These are phyloP conservation scores for Tubosaeta sp. DNA, from an alignment of 768 basidiomycete genomes.

Conservation along the genomic window DNA sequence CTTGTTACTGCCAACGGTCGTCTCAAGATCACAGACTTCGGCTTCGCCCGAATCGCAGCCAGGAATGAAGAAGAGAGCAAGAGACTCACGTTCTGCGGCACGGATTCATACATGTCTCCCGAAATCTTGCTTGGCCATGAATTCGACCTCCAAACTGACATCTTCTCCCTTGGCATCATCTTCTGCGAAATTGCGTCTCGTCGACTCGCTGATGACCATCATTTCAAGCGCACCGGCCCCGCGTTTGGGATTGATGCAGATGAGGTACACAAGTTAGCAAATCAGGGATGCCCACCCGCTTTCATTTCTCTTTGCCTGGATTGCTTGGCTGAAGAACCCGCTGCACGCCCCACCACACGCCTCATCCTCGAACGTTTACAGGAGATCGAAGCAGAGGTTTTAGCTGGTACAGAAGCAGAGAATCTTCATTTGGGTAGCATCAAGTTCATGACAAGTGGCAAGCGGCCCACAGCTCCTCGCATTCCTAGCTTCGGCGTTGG, in stretches of 20 bases:
- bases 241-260: conserved; percentile 70
- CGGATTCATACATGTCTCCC: conserved; percentile 94
- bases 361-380: conserved; percentile 75
- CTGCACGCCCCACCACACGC: conserved; percentile 68
- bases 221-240: conserved; percentile 76
- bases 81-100: conserved; percentile 83
- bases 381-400: conserved; percentile 79
- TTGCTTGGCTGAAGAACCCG: conserved; percentile 66
- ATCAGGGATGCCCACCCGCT: conserved; percentile 69
- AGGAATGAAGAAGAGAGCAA: conserved; percentile 87
- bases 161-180: conserved; percentile 90
- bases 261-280: conserved; percentile 67
- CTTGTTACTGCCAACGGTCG: conserved; percentile 93
- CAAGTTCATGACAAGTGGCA: conserved; percentile 71
- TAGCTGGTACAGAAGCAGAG: conserved; percentile 60
- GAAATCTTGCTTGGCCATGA: conserved; percentile 90
- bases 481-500: conserved; percentile 86
- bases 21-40: conserved; percentile 98
- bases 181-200: conserved; percentile 89
- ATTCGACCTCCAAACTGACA: conserved; percentile 91
- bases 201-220: conserved; percentile 76
- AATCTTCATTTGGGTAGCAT: conserved; percentile 82
- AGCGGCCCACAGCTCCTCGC: conserved; percentile 59
- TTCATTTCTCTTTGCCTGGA: conserved; percentile 76
- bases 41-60: conserved; percentile 92